Evolutionary conservation across 345 rosid species (phyloP).

Genomic region (Balakata baccata): DNA sequence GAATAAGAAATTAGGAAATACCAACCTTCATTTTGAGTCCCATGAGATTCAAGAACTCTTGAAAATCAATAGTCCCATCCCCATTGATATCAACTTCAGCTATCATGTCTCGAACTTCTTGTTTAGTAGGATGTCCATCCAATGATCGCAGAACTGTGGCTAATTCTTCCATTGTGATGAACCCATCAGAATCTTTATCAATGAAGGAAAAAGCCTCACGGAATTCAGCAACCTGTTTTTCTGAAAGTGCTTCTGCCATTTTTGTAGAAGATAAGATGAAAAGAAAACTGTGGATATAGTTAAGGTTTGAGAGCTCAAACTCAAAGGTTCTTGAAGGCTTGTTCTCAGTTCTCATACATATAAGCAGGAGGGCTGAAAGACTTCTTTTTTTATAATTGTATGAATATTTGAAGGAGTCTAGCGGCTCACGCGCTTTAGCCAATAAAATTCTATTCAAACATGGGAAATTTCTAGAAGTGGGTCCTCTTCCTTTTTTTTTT

Average conservation of each 20-base stretch:
- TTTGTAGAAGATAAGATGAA: neutral
- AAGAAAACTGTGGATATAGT: neutral
- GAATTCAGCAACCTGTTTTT: constrained; percentile 51
- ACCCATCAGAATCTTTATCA: constrained; percentile 53
- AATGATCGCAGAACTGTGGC: constrained; percentile 34
- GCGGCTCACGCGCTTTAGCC: constrained; percentile 13
- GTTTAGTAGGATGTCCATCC: constrained; percentile 42
- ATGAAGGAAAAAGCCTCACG: constrained; percentile 53
- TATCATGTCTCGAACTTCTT: constrained; percentile 50
- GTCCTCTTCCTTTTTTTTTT: neutral
- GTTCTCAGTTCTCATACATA: too few relatives aligned
- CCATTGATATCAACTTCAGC: constrained; percentile 39
- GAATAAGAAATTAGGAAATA: neutral
- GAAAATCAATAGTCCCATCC: constrained; percentile 34
- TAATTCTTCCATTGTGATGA: constrained; percentile 45
- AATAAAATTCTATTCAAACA: constrained; percentile 12
- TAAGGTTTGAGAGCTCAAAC: too few relatives aligned
- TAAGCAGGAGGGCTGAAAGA: neutral
- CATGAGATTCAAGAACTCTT: constrained; percentile 47
- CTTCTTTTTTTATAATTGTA: neutral
- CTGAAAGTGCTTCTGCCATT: constrained; percentile 44
- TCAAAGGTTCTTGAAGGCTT: too few relatives aligned
- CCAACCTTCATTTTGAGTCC: constrained; percentile 44
- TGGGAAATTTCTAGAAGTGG: constrained; percentile 1
- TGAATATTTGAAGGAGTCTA: constrained; percentile 6